phyloP scores from a whole-genome alignment of 805 yeast genomes.

The Saccharomycopsis sp. region DNA sequence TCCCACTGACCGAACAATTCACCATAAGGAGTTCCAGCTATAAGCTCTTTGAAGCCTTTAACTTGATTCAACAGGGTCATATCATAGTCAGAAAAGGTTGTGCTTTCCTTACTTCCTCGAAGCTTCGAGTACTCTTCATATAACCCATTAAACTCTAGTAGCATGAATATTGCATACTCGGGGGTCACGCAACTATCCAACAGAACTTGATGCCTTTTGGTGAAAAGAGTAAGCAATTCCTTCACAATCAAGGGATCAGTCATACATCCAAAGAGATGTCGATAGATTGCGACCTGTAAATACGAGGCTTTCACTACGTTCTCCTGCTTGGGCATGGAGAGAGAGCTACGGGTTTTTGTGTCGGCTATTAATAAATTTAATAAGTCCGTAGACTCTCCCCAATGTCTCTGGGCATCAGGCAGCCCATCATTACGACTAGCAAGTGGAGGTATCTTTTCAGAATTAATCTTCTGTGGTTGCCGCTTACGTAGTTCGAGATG shows the following conservation, averaged over 20 bases:
- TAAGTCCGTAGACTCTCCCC: slow-evolving; percentile 21
- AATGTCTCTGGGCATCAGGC: slow-evolving; percentile 9
- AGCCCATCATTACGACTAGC: neutral
- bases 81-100: neutral
- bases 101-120: neutral
- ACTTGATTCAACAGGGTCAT: neutral
- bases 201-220: slow-evolving; percentile 38
- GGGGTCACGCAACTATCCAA: slow-evolving; percentile 43
- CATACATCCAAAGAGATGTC: slow-evolving; percentile 39
- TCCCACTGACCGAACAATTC: slow-evolving; percentile 35
- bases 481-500: slow-evolving; percentile 22
- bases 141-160: slow-evolving; percentile 37
- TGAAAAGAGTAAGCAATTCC: slow-evolving; percentile 38
- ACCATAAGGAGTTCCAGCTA: neutral
- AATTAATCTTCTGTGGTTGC: neutral
- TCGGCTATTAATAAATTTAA: slow-evolving; percentile 39
- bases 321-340: slow-evolving; percentile 40
- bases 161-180: slow-evolving; percentile 33
- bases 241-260: slow-evolving; percentile 32
- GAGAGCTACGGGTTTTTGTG: slow-evolving; percentile 51
- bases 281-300: slow-evolving; percentile 56
- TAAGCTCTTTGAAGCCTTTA: neutral
- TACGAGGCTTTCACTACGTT: slow-evolving; percentile 45
- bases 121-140: slow-evolving; percentile 19
- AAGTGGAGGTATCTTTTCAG: neutral